These are phyloP conservation scores for Mycena rebaudengoi DNA, from an alignment of 768 basidiomycete genomes.

Conservation along the genomic window DNA sequence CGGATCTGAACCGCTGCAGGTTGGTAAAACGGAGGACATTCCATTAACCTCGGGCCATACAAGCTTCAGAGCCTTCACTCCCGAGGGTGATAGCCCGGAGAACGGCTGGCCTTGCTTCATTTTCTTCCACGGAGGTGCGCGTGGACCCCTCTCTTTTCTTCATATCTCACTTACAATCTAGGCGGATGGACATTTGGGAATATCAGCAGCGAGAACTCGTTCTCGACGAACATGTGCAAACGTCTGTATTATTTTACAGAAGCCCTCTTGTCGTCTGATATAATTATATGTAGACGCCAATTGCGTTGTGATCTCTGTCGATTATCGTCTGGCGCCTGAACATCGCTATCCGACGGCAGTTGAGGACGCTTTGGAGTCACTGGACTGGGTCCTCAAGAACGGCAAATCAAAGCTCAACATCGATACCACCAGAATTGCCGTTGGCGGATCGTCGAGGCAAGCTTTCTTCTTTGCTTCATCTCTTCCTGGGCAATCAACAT, in stretches of 20 bases:
- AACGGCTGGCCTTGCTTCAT: slow-evolving; percentile 77
- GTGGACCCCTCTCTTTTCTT: not conserved
- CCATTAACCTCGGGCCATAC: slow-evolving; percentile 59
- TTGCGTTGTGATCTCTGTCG: slow-evolving; percentile 71
- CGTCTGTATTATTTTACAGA: slow-evolving; percentile 45
- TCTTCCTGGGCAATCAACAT: not conserved
- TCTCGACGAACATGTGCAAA: slow-evolving; percentile 68
- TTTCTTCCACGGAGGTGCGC: slow-evolving; percentile 77
- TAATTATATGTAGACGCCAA: slow-evolving; percentile 53
- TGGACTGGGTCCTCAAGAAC: slow-evolving; percentile 65
- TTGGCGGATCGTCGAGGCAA: slow-evolving; percentile 80
- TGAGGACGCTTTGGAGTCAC: slow-evolving; percentile 72
- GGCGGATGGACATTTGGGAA: slow-evolving; percentile 84
- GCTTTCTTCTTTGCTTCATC: not conserved
- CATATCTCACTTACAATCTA: slow-evolving; percentile 31
- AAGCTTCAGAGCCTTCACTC: slow-evolving; percentile 71
- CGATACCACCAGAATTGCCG: slow-evolving; percentile 64
- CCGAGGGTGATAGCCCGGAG: slow-evolving; percentile 56
- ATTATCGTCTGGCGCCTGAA: slow-evolving; percentile 80
- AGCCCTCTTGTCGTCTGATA: not conserved
- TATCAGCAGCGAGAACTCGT: slow-evolving; percentile 66
- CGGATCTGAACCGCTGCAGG: slow-evolving; percentile 60
- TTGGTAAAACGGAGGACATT: slow-evolving; percentile 64
- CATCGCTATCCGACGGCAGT: slow-evolving; percentile 75
- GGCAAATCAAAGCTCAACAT: slow-evolving; percentile 56